These are phyloP conservation scores for Elaeis oleifera DNA, from an alignment of 202 grass and related monocot species.

Conservation along the genomic window DNA sequence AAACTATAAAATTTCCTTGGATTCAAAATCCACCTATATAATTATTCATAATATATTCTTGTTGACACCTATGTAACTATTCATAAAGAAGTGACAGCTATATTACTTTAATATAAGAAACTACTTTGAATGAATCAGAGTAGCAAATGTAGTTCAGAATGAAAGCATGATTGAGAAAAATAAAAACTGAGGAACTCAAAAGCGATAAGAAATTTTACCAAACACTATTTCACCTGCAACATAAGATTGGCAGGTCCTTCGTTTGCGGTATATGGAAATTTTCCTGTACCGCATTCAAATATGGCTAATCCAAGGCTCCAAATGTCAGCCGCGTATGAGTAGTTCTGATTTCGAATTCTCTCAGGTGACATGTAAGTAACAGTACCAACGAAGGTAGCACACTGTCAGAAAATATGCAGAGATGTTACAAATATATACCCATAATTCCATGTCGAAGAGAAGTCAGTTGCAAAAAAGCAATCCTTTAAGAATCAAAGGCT, in stretches of 20 bases:
- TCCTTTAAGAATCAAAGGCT: no score
- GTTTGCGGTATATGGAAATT: conserved; percentile 92
- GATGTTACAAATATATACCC: conserved; percentile 14
- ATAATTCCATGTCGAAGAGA: conserved; percentile 23
- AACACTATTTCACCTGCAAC: conserved; percentile 56
- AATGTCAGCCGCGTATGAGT: conserved; percentile 94
- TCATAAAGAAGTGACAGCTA: no score
- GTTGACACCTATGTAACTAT: no score
- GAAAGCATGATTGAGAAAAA: not conserved
- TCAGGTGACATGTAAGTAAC: conserved; percentile 99
- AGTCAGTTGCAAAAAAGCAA: no score
- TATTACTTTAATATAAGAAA: no score
- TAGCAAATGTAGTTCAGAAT: no score
- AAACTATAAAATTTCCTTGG: no score
- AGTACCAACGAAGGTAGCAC: conserved; percentile 97
- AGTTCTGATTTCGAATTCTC: conserved; percentile 89
- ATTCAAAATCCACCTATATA: no score
- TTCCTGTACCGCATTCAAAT: conserved; percentile 90
- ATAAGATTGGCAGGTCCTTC: conserved; percentile 93
- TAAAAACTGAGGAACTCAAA: not conserved
- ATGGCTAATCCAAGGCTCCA: conserved; percentile 91
- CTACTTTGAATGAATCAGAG: no score
- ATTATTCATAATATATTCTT: no score
- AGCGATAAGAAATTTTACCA: conserved; percentile 4
- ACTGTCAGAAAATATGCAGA: conserved; percentile 67